These are phyloP conservation scores for Pythium oligandrum DNA, from an alignment of 352 stramenopile genomes.

Conservation along the genomic window DNA sequence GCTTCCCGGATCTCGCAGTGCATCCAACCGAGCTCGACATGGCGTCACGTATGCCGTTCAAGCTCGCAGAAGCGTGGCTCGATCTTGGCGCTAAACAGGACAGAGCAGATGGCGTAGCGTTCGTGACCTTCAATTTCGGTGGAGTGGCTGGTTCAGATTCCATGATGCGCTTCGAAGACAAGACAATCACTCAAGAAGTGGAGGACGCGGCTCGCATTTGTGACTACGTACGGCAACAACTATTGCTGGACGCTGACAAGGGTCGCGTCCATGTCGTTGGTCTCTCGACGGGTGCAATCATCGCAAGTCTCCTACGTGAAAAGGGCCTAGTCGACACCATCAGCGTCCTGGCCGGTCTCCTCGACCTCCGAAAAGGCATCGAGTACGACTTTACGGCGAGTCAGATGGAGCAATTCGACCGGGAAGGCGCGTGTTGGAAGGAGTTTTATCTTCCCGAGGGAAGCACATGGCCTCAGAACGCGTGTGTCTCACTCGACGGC, in stretches of 20 bases:
- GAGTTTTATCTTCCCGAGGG: slow-evolving; percentile 60
- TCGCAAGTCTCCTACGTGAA: slow-evolving; percentile 47
- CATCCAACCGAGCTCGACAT: slow-evolving; percentile 48
- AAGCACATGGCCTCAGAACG: slow-evolving; percentile 30
- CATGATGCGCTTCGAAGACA: slow-evolving; percentile 40
- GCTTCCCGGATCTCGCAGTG: slow-evolving; percentile 69
- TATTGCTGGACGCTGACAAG: slow-evolving; percentile 17
- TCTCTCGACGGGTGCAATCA: slow-evolving; percentile 68
- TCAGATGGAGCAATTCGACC: slow-evolving; percentile 39
- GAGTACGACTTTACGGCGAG: slow-evolving; percentile 47
- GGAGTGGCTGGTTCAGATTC: slow-evolving; percentile 58
- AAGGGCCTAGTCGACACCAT: slow-evolving; percentile 44
- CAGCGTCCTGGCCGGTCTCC: slow-evolving; percentile 50
- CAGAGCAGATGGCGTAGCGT: slow-evolving; percentile 9
- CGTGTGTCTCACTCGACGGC: slow-evolving; percentile 40
- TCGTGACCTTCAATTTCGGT: slow-evolving; percentile 69
- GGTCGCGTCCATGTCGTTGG: slow-evolving; percentile 53
- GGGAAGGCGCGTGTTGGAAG: slow-evolving; percentile 51
- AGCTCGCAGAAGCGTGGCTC: slow-evolving; percentile 53
- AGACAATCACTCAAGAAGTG: slow-evolving; percentile 52
- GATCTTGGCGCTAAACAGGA: slow-evolving; percentile 5
- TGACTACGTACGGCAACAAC: slow-evolving; percentile 25
- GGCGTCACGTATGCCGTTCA: slow-evolving; percentile 48
- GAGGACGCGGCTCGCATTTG: slow-evolving; percentile 52
- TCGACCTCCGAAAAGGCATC: slow-evolving; percentile 43